phyloP scores from a whole-genome alignment of 2,329 filamentous ascomycete species.

The Alternaria panax region DNA sequence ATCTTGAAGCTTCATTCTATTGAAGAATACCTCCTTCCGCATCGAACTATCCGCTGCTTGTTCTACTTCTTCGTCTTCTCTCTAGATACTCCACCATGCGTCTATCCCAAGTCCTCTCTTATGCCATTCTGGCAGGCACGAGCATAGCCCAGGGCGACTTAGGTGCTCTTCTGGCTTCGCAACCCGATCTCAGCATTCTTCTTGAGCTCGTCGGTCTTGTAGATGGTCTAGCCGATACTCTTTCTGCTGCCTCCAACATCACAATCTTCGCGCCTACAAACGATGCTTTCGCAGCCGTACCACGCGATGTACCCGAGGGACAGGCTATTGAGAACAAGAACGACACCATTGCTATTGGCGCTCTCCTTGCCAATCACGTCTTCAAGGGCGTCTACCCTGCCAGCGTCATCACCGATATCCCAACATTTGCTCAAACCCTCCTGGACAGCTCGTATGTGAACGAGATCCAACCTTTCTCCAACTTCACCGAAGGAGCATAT shows the following conservation, averaged over 20 bases:
- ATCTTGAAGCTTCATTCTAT: background rate
- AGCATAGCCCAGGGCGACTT: constrained; percentile 42
- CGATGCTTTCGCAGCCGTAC: constrained; percentile 51
- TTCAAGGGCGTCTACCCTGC: constrained; percentile 59
- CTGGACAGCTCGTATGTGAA: constrained; percentile 56
- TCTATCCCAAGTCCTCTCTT: constrained; percentile 24
- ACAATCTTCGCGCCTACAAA: constrained; percentile 66
- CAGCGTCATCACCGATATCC: constrained; percentile 45
- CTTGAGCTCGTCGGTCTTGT: constrained; percentile 48
- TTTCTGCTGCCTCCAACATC: constrained; percentile 57
- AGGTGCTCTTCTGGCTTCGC: constrained; percentile 40
- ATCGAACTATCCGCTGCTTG: background rate
- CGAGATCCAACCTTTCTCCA: constrained; percentile 56
- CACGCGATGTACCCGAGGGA: constrained; percentile 35
- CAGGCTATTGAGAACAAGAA: constrained; percentile 43
- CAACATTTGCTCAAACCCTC: constrained; percentile 56
- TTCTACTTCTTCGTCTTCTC: no score
- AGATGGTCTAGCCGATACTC: constrained; percentile 48
- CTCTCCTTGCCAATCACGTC: constrained; percentile 64
- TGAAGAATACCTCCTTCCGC: background rate
- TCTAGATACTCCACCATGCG: constrained; percentile 25
- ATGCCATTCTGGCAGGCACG: constrained; percentile 26
- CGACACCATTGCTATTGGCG: constrained; percentile 47
- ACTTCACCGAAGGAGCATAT: constrained; percentile 65
- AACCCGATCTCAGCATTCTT: constrained; percentile 43